Conservation (phyloP, 805 yeast species). For the Cyberlindnera maritima region DNA sequence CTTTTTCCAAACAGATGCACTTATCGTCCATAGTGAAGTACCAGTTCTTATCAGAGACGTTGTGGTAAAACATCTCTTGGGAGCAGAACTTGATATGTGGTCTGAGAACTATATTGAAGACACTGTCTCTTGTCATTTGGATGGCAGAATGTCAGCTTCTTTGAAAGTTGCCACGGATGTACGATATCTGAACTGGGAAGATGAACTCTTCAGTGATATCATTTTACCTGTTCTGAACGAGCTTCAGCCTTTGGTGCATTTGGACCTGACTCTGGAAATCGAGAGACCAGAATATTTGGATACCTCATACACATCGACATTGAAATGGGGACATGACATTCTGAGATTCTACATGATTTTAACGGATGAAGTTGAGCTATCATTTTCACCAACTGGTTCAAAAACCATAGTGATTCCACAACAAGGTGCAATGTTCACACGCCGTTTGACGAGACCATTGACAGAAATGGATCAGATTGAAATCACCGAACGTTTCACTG, state of each 20-base stretch:
- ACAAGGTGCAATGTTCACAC: constrained; percentile 1
- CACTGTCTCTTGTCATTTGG: constrained; percentile 2
- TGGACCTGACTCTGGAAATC: constrained; percentile 6
- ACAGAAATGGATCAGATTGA: constrained; percentile 15
- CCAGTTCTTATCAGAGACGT: constrained; percentile 13
- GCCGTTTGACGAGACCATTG: constrained; percentile 4
- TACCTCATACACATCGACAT: neutral
- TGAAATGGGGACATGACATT: constrained; percentile 3
- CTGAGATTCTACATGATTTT: constrained; percentile 3
- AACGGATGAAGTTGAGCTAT: neutral
- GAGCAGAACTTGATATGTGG: constrained; percentile 5
- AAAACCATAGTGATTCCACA: neutral
- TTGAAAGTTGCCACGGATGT: constrained; percentile 5
- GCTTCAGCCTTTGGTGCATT: constrained; percentile 1
- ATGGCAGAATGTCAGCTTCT: neutral
- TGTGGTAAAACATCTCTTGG: constrained; percentile 8
- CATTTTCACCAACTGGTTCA: neutral
- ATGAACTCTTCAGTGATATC: constrained; percentile 8
- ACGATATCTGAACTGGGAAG: constrained; percentile 13
- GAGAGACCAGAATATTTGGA: neutral
- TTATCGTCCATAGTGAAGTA: constrained; percentile 15
- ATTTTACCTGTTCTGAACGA: constrained; percentile 11
- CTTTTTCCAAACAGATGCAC: constrained; percentile 15
- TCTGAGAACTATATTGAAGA: neutral
- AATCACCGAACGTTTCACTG: constrained; percentile 11